phyloP scores from a whole-genome alignment of 805 yeast genomes.

The Candida tibetensis region DNA sequence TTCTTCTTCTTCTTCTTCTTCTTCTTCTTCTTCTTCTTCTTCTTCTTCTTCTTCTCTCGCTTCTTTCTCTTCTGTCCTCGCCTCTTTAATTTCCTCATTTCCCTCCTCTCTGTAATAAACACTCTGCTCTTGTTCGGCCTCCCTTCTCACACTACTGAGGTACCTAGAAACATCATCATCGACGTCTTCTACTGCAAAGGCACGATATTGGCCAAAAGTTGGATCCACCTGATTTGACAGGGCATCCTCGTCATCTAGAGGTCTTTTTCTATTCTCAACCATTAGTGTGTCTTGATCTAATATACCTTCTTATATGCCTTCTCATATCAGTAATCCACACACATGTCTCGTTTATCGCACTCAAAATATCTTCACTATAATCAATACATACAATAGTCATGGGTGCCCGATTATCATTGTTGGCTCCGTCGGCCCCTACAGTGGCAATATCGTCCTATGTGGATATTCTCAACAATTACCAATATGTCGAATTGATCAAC shows the following conservation, averaged over 20 bases:
- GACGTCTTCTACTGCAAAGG: conserved; percentile 19
- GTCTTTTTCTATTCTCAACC: background rate
- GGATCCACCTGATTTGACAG: conserved; percentile 20
- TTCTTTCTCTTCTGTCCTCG: background rate
- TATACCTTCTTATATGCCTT: background rate
- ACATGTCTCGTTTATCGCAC: background rate
- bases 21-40: conserved; percentile 5
- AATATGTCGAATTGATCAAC: conserved; percentile 72
- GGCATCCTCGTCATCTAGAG: background rate
- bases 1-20: background rate
- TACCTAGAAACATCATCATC: conserved; percentile 21
- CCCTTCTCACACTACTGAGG: conserved; percentile 27
- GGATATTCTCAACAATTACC: conserved; percentile 71
- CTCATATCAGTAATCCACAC: background rate
- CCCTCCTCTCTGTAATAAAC: conserved; percentile 12
- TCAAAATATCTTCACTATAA: background rate
- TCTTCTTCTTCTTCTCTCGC: background rate
- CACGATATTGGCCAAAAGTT: conserved; percentile 31
- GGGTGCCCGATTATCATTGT: conserved; percentile 84
- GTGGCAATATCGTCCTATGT: conserved; percentile 89
- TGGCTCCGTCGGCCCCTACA: conserved; percentile 90
- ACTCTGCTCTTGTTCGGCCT: conserved; percentile 25
- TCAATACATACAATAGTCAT: too few species aligned
- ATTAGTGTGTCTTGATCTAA: conserved; percentile 10
- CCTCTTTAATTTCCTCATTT: too few species aligned